Percentiles rank a stretch among this genome's conserved stretches.
Conservation (phyloP, 108 stramenopile genomes). For the Pseudonitzschia delicatissima region DNA sequence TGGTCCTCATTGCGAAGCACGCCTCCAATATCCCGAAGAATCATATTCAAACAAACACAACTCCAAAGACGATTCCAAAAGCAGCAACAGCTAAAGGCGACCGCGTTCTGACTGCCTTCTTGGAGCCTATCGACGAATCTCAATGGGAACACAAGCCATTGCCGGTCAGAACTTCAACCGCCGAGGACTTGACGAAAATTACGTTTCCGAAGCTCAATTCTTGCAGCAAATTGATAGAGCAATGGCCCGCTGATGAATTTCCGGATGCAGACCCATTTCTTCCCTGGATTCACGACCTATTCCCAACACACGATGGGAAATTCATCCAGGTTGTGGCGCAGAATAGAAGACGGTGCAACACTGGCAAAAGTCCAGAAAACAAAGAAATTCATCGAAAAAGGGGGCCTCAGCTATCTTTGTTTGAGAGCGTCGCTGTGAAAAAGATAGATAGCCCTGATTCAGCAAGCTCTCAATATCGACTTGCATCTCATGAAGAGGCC, state of each 20-base stretch:
- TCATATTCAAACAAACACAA: neutral
- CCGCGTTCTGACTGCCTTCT: slow-evolving; percentile 26
- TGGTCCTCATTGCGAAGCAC: slow-evolving; percentile 7
- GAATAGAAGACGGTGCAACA: slow-evolving; percentile 74
- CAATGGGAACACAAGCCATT: slow-evolving; percentile 20
- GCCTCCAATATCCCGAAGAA: neutral
- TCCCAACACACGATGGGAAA: slow-evolving; percentile 78
- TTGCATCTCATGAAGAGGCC: slow-evolving; percentile 75
- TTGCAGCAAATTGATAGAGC: slow-evolving; percentile 50
- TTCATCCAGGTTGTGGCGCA: slow-evolving; percentile 81
- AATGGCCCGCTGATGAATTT: slow-evolving; percentile 69
- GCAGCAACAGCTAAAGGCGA: neutral
- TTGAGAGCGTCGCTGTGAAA: slow-evolving; percentile 86
- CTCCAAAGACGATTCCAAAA: neutral
- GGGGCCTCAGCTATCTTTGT: slow-evolving; percentile 76
- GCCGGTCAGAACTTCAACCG: slow-evolving; percentile 13
- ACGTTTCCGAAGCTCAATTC: slow-evolving; percentile 25
- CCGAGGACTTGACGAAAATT: slow-evolving; percentile 10
- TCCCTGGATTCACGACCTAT: slow-evolving; percentile 91
- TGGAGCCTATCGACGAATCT: slow-evolving; percentile 21
- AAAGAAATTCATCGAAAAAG: slow-evolving; percentile 37
- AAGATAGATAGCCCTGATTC: slow-evolving; percentile 27
- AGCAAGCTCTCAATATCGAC: slow-evolving; percentile 50
- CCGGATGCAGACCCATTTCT: slow-evolving; percentile 83
- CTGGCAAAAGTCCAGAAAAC: slow-evolving; percentile 36